These are phyloP conservation scores for Westerdykella aurantiaca DNA, from an alignment of 2,329 filamentous ascomycete genomes.

Conservation along the genomic window DNA sequence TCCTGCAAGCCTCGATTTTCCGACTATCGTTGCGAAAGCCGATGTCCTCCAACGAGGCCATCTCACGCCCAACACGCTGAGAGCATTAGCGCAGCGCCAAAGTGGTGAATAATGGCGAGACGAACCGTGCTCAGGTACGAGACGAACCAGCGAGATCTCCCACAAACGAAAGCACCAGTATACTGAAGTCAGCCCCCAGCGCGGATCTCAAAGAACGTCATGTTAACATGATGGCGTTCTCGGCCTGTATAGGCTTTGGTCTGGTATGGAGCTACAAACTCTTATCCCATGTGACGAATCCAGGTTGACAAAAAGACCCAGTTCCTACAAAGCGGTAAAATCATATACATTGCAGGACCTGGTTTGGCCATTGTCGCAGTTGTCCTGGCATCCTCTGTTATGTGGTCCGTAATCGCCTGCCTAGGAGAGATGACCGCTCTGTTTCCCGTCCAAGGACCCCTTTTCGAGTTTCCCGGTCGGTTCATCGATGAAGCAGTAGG, in stretches of 20 bases:
- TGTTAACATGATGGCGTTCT: slow-evolving; percentile 37
- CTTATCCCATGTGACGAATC: no score
- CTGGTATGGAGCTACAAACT: slow-evolving; percentile 7
- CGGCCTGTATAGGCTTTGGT: slow-evolving; percentile 33
- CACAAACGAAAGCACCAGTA: not conserved
- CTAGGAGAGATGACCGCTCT: slow-evolving; percentile 83
- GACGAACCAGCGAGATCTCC: not conserved
- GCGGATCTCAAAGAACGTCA: slow-evolving; percentile 24
- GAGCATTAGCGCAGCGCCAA: not conserved
- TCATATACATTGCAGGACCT: slow-evolving; percentile 36
- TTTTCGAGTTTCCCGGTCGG: slow-evolving; percentile 81
- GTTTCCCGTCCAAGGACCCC: slow-evolving; percentile 83
- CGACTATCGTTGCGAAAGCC: slow-evolving; percentile 3
- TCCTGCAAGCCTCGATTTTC: slow-evolving; percentile 11
- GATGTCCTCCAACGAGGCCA: slow-evolving; percentile 6
- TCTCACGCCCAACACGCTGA: slow-evolving; percentile 5
- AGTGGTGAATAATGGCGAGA: slow-evolving; percentile 14
- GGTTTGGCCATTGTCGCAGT: slow-evolving; percentile 35
- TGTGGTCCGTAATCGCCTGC: slow-evolving; percentile 36
- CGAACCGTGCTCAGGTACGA: slow-evolving; percentile 21
- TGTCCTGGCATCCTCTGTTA: slow-evolving; percentile 31
- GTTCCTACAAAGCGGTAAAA: slow-evolving; percentile 35
- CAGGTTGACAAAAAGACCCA: no score
- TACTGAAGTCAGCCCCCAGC: slow-evolving; percentile 4
- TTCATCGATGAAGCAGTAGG: slow-evolving; percentile 63